Base-by-base conservation (phyloP, 1,284 basidiomycete genomes). In the Serendipita sp. region DNA sequence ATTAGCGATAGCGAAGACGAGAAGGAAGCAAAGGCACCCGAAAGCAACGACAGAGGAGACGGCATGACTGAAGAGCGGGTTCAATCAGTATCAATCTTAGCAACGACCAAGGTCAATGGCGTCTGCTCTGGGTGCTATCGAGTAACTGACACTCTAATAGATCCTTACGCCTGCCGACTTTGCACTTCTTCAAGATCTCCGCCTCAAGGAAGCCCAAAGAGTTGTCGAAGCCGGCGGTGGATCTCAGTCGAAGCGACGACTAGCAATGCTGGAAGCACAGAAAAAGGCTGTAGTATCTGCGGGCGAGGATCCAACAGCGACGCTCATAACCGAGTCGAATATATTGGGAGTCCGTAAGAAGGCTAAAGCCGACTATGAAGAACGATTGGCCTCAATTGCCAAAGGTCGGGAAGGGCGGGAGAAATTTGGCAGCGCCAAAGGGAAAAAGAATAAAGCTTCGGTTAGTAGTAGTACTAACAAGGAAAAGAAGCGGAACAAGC, bases 91-190 rank as follows among this genome's bases (percentile, higher is more conserved):
- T 85, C 84, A 60, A 82, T 80, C 1, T 74, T 90, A 55, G 90
- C 88, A 3, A 91, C 86, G 1, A 88, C 87, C 32, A 92, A 91
- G 76, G 90, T 85, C 64, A 15, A 72, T 66, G 67, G 38, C 32
- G 60, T 41, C 43, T 2, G 3, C 43, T 47, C 35, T 22, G 22
- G 1, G 22, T 35, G 41, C 35, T 38, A 8, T 1, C 15, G 8
- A 6, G 12, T 12, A 38, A 62, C 64, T 44, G 34, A 64, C 34
- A 26, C 12, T 15, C 26, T 44, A 12, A 8, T 64, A 94, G 91
- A 99, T 99, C 70, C 83, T 99, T 41, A 99, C 96, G 0, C 96
- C 96, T 0, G 94, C 94, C 32, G 95, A 99, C 74, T 99, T 98
- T 73, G 91, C 91, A 0, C 77, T 97, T 61, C 81, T 99, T 63